Conservation (phyloP, 352 stramenopile genomes). For the Saprolegnia parasitica region DNA sequence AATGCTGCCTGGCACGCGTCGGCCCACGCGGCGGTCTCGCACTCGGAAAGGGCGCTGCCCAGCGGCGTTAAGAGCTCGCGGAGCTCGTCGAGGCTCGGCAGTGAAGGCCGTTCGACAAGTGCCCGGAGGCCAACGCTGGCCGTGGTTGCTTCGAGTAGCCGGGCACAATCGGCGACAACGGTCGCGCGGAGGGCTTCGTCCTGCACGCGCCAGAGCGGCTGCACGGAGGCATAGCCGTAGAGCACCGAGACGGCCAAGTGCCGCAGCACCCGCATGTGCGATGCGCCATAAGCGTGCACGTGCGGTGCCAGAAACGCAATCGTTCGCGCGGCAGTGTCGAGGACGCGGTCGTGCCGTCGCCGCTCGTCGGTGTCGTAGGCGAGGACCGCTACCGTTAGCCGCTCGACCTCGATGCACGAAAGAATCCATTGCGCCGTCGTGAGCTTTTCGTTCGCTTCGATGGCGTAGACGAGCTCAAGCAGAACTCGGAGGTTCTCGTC, state of each 20-base stretch:
- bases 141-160: background rate
- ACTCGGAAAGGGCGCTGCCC: background rate
- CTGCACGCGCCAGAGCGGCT: too few relatives aligned
- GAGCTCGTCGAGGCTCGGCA: background rate
- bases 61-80: background rate
- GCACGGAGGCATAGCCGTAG: too few relatives aligned
- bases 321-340: background rate
- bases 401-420: conserved; percentile 1
- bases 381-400: background rate
- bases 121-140: too few relatives aligned
- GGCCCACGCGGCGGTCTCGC: background rate
- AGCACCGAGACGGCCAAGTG: too few relatives aligned
- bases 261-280: too few relatives aligned
- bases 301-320: background rate
- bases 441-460: conserved; percentile 8
- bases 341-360: background rate
- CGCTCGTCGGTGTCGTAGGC: background rate
- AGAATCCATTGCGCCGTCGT: conserved; percentile 2
- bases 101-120: too few relatives aligned
- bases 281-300: too few relatives aligned
- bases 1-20: background rate
- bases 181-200: background rate
- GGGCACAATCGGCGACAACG: background rate
- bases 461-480: conserved; percentile 2
- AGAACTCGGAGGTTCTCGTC: background rate